Conservation (phyloP, 495 filamentous ascomycete genomes). For the Elaphomyces granulatus region DNA sequence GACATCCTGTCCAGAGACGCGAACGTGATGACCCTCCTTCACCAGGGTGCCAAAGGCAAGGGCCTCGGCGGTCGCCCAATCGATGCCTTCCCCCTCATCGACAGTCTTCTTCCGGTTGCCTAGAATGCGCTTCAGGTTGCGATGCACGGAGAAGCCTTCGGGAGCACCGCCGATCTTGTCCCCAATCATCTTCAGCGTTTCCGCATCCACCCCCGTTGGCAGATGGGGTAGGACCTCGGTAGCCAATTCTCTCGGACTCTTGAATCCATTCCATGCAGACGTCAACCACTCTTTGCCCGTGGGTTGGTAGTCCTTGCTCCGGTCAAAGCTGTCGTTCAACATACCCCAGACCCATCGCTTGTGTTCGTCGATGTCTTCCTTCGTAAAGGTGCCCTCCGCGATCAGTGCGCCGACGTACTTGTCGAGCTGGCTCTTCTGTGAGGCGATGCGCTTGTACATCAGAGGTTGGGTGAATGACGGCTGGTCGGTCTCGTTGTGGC, state of each 20-base stretch:
- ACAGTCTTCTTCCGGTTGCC: conserved; percentile 81
- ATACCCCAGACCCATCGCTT: conserved; percentile 99
- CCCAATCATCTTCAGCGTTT: conserved; percentile 64
- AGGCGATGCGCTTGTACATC: conserved; percentile 95
- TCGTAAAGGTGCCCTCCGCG: conserved; percentile 82
- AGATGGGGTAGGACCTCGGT: conserved; percentile 89
- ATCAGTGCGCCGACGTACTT: conserved; percentile 82
- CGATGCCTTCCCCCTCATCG: conserved; percentile 82
- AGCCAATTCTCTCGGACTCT: conserved; percentile 93
- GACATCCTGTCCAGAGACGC: conserved; percentile 95
- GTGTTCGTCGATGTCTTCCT: conserved; percentile 97
- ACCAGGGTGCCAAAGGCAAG: conserved; percentile 88
- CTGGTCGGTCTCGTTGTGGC: conserved; percentile 99
- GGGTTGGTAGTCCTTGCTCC: conserved; percentile 94
- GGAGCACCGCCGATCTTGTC: conserved; percentile 59
- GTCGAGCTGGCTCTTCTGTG: conserved; percentile 65
- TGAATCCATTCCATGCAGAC: conserved; percentile 98
- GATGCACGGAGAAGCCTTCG: conserved; percentile 76
- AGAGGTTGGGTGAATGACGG: conserved; percentile 98
- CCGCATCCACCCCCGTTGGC: conserved; percentile 60
- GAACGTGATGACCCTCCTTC: conserved; percentile 86
- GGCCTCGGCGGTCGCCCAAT: conserved; percentile 95
- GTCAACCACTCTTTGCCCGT: conserved; percentile 96
- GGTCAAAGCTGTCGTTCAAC: conserved; percentile 90
- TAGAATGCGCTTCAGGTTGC: conserved; percentile 95